Percentiles rank a stretch among this genome's conserved stretches.
phyloP scores from a whole-genome alignment of 441 rosid species.

The Eruca vesicaria region DNA sequence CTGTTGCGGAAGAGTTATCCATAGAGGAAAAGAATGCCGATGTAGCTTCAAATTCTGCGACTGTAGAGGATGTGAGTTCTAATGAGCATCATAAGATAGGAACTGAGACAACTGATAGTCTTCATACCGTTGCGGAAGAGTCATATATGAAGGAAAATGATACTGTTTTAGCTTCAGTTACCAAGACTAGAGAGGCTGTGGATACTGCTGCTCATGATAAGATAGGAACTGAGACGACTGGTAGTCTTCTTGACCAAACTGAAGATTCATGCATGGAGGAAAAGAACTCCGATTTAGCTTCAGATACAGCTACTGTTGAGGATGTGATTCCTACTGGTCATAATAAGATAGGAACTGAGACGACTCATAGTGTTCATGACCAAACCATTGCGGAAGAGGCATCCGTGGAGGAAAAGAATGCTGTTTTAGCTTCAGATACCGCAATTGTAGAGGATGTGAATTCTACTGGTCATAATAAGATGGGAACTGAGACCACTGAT shows the following conservation, averaged over 20 bases:
- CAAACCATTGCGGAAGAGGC: no score
- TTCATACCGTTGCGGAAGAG: conserved; percentile 20
- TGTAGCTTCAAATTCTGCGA: no score
- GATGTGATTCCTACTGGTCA: conserved; percentile 22
- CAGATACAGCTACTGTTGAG: conserved; percentile 24
- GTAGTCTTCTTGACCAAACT: conserved; percentile 27
- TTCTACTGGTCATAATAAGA: no score
- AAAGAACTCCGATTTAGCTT: conserved; percentile 33
- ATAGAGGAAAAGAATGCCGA: no score
- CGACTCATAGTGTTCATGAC: no score
- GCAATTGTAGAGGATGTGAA: no score
- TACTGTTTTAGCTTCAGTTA: conserved; percentile 35
- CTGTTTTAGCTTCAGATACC: no score
- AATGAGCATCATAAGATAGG: no score
- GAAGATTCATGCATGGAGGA: conserved; percentile 16
- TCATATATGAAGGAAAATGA: conserved; percentile 39
- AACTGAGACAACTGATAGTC: conserved; percentile 30
- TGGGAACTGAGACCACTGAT: no score
- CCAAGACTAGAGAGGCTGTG: conserved; percentile 32
- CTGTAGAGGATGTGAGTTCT: no score
- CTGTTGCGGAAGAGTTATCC: no score
- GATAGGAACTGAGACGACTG: conserved; percentile 14
- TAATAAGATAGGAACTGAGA: no score
- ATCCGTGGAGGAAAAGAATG: conserved; percentile 36
- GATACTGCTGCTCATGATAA: background rate